A percentile compares a stretch with the other conserved stretches of the same genome.
Evolutionary conservation across 768 basidiomycete genomes (phyloP).

Genomic region (Leucocoprinus sp.): DNA sequence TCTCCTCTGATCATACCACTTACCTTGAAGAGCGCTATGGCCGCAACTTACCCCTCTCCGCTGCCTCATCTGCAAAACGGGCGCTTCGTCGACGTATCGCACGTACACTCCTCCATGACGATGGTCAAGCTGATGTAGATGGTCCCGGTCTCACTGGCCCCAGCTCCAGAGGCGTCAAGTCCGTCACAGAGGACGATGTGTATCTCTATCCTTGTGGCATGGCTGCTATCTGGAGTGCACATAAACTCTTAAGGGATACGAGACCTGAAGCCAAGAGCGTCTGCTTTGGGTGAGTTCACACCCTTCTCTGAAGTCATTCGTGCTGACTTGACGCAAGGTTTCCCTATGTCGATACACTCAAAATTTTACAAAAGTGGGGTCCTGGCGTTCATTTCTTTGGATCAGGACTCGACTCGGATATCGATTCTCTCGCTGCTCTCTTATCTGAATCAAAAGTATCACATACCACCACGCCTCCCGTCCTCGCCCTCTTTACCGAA

Average conservation of each 20-base stretch:
- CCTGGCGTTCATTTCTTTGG: slow-evolving; percentile 89
- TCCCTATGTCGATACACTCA: slow-evolving; percentile 91
- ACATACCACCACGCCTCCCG: slow-evolving; percentile 43
- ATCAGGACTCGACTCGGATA: slow-evolving; percentile 64
- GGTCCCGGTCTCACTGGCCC: slow-evolving; percentile 38
- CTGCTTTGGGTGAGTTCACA: slow-evolving; percentile 75
- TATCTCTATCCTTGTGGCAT: slow-evolving; percentile 85
- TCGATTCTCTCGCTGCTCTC: slow-evolving; percentile 64
- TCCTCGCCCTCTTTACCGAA: slow-evolving; percentile 83
- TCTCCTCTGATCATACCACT: slow-evolving; percentile 53
- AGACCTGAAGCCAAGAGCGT: slow-evolving; percentile 69
- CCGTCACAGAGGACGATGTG: slow-evolving; percentile 79
- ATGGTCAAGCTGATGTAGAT: slow-evolving; percentile 23
- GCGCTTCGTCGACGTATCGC: slow-evolving; percentile 87
- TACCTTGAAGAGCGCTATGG: slow-evolving; percentile 96
- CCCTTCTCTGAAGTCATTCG: not conserved
- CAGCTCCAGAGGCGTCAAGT: slow-evolving; percentile 58
- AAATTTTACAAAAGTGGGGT: slow-evolving; percentile 93
- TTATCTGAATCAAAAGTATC: slow-evolving; percentile 27
- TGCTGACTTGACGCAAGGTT: slow-evolving; percentile 44
- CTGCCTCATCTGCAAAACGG: slow-evolving; percentile 74
- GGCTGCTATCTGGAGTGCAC: slow-evolving; percentile 91
- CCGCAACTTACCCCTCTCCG: slow-evolving; percentile 70
- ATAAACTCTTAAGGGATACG: slow-evolving; percentile 54
- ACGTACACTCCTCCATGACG: slow-evolving; percentile 68